Base-by-base conservation (phyloP, 331 rosid genomes). In the Malus hybrid region DNA sequence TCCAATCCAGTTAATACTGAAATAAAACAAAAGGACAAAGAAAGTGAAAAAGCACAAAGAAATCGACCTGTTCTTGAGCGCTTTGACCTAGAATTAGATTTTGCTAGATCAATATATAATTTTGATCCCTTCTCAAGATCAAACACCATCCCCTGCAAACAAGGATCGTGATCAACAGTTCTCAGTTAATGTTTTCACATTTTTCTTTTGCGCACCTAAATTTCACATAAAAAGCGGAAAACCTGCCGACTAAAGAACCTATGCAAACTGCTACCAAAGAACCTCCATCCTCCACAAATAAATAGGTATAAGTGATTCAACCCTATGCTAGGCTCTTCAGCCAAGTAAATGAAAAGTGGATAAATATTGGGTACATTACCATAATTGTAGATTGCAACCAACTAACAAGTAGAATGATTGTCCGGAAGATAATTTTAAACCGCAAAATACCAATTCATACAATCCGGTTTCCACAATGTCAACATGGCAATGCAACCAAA, bases 41-140 rank as follows among this genome's bases (percentile, higher is more conserved):
- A 20, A 16, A 61, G 32, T 59, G 34, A 64, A 10, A 73, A 61
- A 29, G 62, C 31, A 70, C 18, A 32, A 27, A 69, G 75, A 5
- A 70, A 78, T 39, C n/a, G 29, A 88, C 90, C 90, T 70, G 90
- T 55, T 83, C 99, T 90, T 33, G 87, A 73, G 36, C 99, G 93
- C 84, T 92, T 92, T 46, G 99, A 81, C 81, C 97, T 86, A 74
- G 99, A 95, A 82, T 92, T 95, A 59, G 99, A 90, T 83, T 92
- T 95, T n/a, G 99, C 99, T 36, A 95, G 84, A 86, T 95, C 96
- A 82, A 95, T 85, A 73, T 89, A 95, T 7, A 95, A 82, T 10
- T 92, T 87, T 24, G 99, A 92, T 55, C 88, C 96, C 86, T 88
- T 89, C 80, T 95, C 97, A 79, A 95, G 96, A 87, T 95, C 99